Evolutionary conservation across 208 protist genomes (phyloP), one percentile per base, ranked within the genome.

Genomic region (Wallacemonas sp.): DNA sequence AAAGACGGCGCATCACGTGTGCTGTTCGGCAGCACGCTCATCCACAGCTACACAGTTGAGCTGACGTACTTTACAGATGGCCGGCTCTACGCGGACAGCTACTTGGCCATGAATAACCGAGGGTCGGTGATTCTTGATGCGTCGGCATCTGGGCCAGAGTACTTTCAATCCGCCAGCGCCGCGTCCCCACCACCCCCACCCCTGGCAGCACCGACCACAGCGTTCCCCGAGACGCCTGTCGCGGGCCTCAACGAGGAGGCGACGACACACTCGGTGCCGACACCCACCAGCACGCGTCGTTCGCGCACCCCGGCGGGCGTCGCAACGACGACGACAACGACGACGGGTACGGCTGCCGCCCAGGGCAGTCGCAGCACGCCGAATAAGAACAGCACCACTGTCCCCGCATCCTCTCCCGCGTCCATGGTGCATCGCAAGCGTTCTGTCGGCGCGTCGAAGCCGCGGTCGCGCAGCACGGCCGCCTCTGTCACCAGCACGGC

Each of bases 11-110:
- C 87, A 36, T 92, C 85, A 15, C 87, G 87, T 13, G 90, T 96
- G 34, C 70, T 96, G 10, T 96, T 93, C 68, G 90, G 85, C 37
- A 70, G 63, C 52, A 68, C 67, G 37, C 73, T 93, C 46, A 85
- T 92, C 21, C 85, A 93, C 76, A 85, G 76, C 68, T 93, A 96
- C 76, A 96, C 90, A 1, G 71, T 92, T 0, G 87, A 96, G 71
- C 73, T 93, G 36, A 76, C 85, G 10, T 78, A 96, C 66, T 93
- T 93, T 64, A 91, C 85, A 19, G 79, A 91, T 58, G 60, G 80
- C 50, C 42, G 53, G 26, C 68, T 89, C 55, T 92, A 82, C 74
- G 72, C 82, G 3, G 85, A 94, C 57, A 75, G 69, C 34, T 42
- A 63, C 17, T 26, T 46, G 0, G 66, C 72, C 15, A 73, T 87